phyloP scores from a whole-genome alignment of 345 rosid species.

The Sisymbrium irio region DNA sequence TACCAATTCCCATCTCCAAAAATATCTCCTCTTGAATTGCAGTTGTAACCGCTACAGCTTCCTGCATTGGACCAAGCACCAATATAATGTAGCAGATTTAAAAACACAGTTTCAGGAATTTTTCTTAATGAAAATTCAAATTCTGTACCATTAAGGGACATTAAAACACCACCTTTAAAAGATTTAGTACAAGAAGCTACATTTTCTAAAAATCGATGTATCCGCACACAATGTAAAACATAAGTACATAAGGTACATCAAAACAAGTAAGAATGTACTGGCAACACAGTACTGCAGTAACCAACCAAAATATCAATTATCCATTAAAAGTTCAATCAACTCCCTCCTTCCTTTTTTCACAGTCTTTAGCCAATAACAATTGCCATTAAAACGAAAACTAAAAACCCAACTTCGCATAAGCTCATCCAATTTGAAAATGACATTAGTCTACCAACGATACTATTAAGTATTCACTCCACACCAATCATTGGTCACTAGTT shows the following conservation, averaged over 20 bases:
- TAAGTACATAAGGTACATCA: no score
- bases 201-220: neutral
- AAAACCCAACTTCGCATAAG: neutral
- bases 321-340: no score
- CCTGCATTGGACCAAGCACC: slow-evolving; percentile 40
- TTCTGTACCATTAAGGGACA: neutral
- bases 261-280: no score
- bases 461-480: neutral
- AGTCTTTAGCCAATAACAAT: no score
- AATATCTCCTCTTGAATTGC: slow-evolving; percentile 69
- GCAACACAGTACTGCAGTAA: no score
- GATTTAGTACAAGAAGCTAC: no score
- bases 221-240: no score
- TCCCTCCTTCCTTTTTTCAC: no score
- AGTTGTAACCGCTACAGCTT: slow-evolving; percentile 81
- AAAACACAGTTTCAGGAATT: neutral
- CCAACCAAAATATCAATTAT: no score
- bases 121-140: neutral
- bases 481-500: neutral
- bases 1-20: slow-evolving; percentile 82
- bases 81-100: neutral
- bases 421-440: slow-evolving; percentile 13
- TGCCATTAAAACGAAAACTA: no score
- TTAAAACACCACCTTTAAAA: no score
- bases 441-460: neutral